These are phyloP conservation scores for Cicer chorassanicum DNA, from an alignment of 306 rosid genomes.

Conservation along the genomic window DNA sequence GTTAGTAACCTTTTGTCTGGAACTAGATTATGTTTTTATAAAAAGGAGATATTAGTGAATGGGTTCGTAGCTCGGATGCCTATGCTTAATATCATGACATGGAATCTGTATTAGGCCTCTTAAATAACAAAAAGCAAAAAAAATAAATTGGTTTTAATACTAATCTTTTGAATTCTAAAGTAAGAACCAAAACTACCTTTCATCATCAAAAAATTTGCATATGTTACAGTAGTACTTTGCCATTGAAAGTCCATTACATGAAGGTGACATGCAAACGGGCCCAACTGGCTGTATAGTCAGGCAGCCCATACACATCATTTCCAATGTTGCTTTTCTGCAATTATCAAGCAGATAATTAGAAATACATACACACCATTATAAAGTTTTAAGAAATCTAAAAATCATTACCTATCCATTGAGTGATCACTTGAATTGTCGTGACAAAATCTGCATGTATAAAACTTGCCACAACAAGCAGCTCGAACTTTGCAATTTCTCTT, in stretches of 20 bases:
- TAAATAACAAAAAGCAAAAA: not conserved
- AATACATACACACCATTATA: not conserved
- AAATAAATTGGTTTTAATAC: constrained; percentile 16
- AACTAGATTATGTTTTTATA: not conserved
- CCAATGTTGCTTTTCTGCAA: constrained; percentile 85
- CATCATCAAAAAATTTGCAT: constrained; percentile 97
- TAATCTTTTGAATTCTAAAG: constrained; percentile 29
- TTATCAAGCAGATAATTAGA: constrained; percentile 47
- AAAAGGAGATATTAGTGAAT: constrained; percentile 13
- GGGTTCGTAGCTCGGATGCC: constrained; percentile 1
- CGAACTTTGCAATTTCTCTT: constrained; percentile 97
- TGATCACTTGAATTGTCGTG: constrained; percentile 99
- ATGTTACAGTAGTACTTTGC: constrained; percentile 89
- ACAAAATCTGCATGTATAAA: constrained; percentile 95
- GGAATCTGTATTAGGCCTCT: not conserved
- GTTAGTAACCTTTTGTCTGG: constrained; percentile 2
- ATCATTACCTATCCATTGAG: constrained; percentile 90
- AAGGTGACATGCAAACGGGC: constrained; percentile 76
- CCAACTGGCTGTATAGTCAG: constrained; percentile 84
- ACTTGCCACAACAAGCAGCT: constrained; percentile 95
- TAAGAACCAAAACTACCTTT: constrained; percentile 63
- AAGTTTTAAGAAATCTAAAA: constrained; percentile 33
- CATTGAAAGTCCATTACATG: constrained; percentile 86
- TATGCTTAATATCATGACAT: constrained; percentile 19
- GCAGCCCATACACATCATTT: constrained; percentile 97